Evolutionary conservation across 2,329 filamentous ascomycete genomes (phyloP).

Genomic region (Pseudogymnoascus sp.): DNA sequence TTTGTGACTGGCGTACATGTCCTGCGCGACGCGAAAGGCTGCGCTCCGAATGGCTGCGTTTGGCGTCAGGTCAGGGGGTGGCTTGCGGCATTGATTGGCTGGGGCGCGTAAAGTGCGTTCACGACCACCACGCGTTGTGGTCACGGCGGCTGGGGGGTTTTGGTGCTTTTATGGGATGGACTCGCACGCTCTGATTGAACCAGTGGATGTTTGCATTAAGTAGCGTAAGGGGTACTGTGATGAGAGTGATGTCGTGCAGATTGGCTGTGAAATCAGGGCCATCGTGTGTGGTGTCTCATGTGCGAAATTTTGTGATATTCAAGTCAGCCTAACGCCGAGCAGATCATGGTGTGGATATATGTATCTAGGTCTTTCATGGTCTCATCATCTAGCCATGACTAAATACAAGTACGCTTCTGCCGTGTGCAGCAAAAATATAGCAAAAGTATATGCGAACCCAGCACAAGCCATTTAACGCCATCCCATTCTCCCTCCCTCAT

Average conservation of each 20-base stretch:
- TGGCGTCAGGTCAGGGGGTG: slow-evolving; percentile 7
- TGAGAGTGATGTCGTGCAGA: not conserved
- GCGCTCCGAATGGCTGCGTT: slow-evolving; percentile 2
- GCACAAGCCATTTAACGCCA: not conserved
- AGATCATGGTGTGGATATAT: not conserved
- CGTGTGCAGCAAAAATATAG: not conserved
- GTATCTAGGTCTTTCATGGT: not conserved
- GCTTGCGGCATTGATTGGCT: not conserved
- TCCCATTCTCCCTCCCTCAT: not conserved
- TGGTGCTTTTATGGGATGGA: not conserved
- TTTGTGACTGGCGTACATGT: not conserved
- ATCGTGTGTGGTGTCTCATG: not conserved
- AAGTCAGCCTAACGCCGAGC: not conserved
- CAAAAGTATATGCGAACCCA: not conserved
- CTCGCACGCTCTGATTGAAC: not conserved
- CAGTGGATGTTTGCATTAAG: not conserved
- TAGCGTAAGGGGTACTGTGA: not conserved
- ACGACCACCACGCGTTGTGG: slow-evolving; percentile 10
- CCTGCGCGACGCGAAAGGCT: not conserved
- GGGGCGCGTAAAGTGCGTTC: slow-evolving; percentile 3
- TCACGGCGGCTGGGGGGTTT: not conserved
- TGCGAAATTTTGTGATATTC: not conserved
- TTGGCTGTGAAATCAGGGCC: not conserved
- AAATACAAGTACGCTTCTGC: slow-evolving; percentile 3
- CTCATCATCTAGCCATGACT: not conserved